phyloP scores from a whole-genome alignment of 2,329 filamentous ascomycete species.

The Fusarium kyushuense region DNA sequence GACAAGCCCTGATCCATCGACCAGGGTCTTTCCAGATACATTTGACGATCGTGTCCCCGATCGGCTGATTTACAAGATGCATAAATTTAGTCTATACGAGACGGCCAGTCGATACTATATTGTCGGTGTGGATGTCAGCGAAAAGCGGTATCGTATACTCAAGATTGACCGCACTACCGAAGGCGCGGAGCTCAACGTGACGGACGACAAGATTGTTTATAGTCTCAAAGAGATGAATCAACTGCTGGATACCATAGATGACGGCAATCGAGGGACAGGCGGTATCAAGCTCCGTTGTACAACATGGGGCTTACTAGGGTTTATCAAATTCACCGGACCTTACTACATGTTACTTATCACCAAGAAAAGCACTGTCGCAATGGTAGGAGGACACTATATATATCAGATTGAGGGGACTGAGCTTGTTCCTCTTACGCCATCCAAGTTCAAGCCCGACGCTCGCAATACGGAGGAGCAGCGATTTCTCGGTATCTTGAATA shows the following conservation, averaged over 20 bases:
- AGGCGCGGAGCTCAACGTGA: slow-evolving; percentile 79
- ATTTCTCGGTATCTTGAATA: slow-evolving; percentile 89
- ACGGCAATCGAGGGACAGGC: slow-evolving; percentile 91
- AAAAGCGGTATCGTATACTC: slow-evolving; percentile 88
- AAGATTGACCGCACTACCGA: slow-evolving; percentile 94
- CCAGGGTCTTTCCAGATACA: slow-evolving; percentile 48
- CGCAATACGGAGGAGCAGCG: slow-evolving; percentile 88
- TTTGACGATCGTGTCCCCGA: slow-evolving; percentile 52
- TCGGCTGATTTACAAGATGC: slow-evolving; percentile 75
- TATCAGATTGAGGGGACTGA: slow-evolving; percentile 97
- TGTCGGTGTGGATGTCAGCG: slow-evolving; percentile 90
- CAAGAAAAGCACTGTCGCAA: slow-evolving; percentile 94
- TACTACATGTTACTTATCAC: slow-evolving; percentile 98
- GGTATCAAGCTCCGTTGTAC: slow-evolving; percentile 90
- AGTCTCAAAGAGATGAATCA: slow-evolving; percentile 92
- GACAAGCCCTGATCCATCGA: slow-evolving; percentile 62
- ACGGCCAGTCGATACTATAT: slow-evolving; percentile 94
- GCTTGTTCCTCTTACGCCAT: slow-evolving; percentile 84
- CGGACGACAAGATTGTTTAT: slow-evolving; percentile 96
- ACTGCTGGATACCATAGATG: slow-evolving; percentile 92
- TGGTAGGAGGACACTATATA: slow-evolving; percentile 95
- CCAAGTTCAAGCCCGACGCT: slow-evolving; percentile 80
- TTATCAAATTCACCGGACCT: slow-evolving; percentile 93
- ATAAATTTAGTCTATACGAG: slow-evolving; percentile 98
- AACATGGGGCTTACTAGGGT: slow-evolving; percentile 93